These are phyloP conservation scores for Pleurozium schreberi DNA, from an alignment of 225 moss, liverwort and hornwort genomes.

Conservation along the genomic window DNA sequence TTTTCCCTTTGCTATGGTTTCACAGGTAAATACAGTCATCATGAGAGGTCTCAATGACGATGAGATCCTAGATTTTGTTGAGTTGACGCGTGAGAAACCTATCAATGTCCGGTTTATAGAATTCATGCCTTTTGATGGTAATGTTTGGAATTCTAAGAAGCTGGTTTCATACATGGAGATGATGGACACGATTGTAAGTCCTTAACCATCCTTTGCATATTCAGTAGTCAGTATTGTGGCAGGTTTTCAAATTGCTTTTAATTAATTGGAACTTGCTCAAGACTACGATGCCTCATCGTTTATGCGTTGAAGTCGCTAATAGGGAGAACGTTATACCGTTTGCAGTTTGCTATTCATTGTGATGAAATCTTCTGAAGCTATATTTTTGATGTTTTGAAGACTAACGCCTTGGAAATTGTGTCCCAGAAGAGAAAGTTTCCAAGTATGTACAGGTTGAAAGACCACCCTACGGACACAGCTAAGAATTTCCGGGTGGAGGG, in stretches of 20 bases:
- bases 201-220: not conserved
- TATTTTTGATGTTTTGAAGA: not conserved
- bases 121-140: conserved; percentile 99
- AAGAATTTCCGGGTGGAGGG: conserved; percentile 93
- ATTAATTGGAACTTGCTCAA: not conserved
- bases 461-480: conserved; percentile 81
- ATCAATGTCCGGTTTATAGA: conserved; percentile 97
- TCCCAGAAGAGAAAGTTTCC: conserved; percentile 70
- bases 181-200: conserved; percentile 62
- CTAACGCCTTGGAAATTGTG: not conserved
- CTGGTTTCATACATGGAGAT: conserved; percentile 87
- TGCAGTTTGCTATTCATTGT: not conserved
- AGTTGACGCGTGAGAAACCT: conserved; percentile 72
- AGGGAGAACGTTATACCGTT: not conserved
- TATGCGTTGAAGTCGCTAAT: not conserved
- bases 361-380: not conserved
- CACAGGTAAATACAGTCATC: conserved; percentile 83
- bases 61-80: conserved; percentile 91
- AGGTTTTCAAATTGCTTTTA: not conserved
- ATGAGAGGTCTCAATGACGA: conserved; percentile 97
- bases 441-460: conserved; percentile 53
- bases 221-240: not conserved
- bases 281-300: not conserved
- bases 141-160: conserved; percentile 98
- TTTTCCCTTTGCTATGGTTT: not conserved